Evolutionary conservation across 345 rosid genomes (phyloP), one percentile per base, ranked within the genome.

Genomic region (Brassica rapa): DNA sequence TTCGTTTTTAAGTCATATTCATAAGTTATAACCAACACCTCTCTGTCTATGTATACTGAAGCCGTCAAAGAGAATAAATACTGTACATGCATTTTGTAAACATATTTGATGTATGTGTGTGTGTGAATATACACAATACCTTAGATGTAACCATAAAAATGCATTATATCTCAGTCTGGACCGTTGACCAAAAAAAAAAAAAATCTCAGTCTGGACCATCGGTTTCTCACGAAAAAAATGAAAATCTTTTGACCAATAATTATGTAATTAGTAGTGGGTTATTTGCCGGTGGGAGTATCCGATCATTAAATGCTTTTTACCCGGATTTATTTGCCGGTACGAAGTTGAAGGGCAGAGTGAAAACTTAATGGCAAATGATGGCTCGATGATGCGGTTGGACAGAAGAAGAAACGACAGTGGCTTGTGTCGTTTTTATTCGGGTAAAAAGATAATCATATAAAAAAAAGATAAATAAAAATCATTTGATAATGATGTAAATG

Each of bases 301-400:
- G 73, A 75, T 9, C 80, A 75, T 55, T 80, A 70, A 80, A 75
- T 74, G 79, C 24, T 73, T 49, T 23, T 62, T 35, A 68, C 66
- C 65, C 19, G 60, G 35, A 62, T 56, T 75, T 79, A 73, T 43
- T 57, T 70, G 83, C 70, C 83, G 68, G 72, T 55, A 70, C 32
- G 56, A 25, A 37, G 57, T 56, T 80, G 74, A 69, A 69, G 74
- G 69, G 29, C 62, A 63, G 59, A 70, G 72, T 70, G 76, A 43
- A 53, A n/a, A 56, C 8, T 63, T 32, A 75, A 65, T 80, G 73
- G 9, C 73, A 55, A 75, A 75, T 80, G 80, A 80, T 80, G 57
- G 39, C 1, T 56, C 65, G 33, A 73, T 80, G 51, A 61, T 60
- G 51, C 56, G 15, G 63, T 66, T 59, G 27, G 68, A 41, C 71